phyloP scores from a whole-genome alignment of 2,329 filamentous ascomycete genomes.

The Penicillium italicum region DNA sequence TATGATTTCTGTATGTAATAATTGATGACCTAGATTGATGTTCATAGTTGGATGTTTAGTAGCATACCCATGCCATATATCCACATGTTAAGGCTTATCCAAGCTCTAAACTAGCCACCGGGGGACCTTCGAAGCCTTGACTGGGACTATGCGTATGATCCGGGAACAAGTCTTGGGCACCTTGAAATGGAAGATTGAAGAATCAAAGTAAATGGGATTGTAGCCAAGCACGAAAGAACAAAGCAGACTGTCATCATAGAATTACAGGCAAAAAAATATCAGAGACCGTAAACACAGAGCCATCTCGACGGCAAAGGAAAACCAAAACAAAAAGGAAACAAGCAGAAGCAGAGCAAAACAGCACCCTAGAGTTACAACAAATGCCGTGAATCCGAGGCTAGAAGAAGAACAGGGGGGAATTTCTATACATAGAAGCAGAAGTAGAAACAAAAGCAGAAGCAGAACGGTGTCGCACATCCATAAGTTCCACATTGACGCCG shows the following conservation, averaged over 20 bases:
- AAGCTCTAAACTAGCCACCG: not conserved
- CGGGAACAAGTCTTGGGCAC: not conserved
- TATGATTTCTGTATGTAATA: constrained; percentile 5
- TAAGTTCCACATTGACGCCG: constrained; percentile 4
- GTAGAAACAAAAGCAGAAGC: not conserved
- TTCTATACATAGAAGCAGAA: constrained; percentile 34
- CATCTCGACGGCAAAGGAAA: constrained; percentile 13
- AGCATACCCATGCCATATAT: constrained; percentile 1
- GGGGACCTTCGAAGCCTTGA: not conserved
- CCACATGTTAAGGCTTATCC: not conserved
- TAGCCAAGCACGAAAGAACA: constrained; percentile 14
- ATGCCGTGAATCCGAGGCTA: constrained; percentile 24
- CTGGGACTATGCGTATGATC: not conserved
- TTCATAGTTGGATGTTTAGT: not conserved
- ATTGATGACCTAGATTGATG: constrained; percentile 5
- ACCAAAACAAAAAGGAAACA: constrained; percentile 12
- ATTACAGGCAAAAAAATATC: constrained; percentile 30
- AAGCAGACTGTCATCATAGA: constrained; percentile 34
- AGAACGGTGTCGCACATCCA: constrained; percentile 21
- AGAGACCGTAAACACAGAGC: constrained; percentile 24
- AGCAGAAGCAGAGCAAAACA: constrained; percentile 7
- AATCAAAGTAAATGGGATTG: constrained; percentile 15
- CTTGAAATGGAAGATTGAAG: not conserved
- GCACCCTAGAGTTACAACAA: constrained; percentile 29
- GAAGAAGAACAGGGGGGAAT: constrained; percentile 22